phyloP scores from a whole-genome alignment of 2,329 filamentous ascomycete genomes.

The Ceratocystis cubensis region DNA sequence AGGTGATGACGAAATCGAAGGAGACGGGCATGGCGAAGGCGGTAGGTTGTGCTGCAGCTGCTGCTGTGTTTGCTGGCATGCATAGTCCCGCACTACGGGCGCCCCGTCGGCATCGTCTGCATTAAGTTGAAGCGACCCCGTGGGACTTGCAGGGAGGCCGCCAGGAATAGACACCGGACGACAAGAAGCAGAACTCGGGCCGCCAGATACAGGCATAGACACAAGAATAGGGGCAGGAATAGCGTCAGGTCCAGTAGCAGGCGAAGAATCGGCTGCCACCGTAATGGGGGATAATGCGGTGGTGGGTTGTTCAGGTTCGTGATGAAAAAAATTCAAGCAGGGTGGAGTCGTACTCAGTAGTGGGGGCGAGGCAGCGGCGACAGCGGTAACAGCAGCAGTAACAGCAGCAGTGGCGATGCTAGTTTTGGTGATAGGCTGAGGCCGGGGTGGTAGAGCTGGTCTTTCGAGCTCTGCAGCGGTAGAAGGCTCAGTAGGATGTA shows the following conservation, averaged over 20 bases:
- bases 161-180: background rate
- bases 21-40: slow-evolving; percentile 6
- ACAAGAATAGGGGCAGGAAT: background rate
- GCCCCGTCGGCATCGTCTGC: background rate
- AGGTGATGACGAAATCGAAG: background rate
- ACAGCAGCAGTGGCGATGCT: background rate
- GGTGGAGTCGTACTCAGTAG: background rate
- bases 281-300: slow-evolving; percentile 2
- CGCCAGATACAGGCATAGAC: background rate
- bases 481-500: no score
- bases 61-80: background rate
- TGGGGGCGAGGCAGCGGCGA: background rate
- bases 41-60: slow-evolving; percentile 5
- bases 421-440: background rate
- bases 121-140: background rate
- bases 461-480: background rate
- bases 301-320: slow-evolving; percentile 9
- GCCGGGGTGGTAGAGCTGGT: background rate
- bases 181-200: background rate
- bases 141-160: background rate
- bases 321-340: slow-evolving; percentile 10
- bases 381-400: background rate
- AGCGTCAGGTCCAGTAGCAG: background rate
- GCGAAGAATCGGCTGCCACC: background rate
- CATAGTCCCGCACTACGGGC: background rate